Evolutionary conservation across 176 grass and related monocot species (phyloP).

Genomic region (Musa beccarii): DNA sequence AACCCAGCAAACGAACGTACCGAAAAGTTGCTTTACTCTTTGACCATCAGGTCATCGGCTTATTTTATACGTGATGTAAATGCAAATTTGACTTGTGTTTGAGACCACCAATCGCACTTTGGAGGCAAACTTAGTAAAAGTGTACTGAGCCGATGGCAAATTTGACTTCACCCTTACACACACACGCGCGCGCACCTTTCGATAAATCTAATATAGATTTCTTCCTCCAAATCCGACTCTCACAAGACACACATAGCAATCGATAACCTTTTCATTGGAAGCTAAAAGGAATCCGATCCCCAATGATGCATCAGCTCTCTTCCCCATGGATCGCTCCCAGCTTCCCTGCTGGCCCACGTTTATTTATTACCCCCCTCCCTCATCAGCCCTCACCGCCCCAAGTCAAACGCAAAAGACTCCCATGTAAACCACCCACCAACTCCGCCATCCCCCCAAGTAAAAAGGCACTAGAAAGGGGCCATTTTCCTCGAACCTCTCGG

Average conservation of each 20-base stretch:
- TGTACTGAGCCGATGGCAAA: no score
- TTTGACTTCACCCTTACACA: no score
- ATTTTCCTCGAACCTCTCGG: conserved; percentile 6
- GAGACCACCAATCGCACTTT: no score
- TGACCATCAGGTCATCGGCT: no score
- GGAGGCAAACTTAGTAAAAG: no score
- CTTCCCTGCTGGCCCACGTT: neutral
- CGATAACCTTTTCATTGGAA: conserved; percentile 4
- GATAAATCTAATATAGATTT: no score
- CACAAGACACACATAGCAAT: neutral
- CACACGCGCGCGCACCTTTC: no score
- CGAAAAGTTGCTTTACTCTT: no score
- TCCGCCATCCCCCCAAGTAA: neutral
- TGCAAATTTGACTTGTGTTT: no score
- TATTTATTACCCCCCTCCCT: neutral
- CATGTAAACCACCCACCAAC: neutral
- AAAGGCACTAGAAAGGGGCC: conserved; percentile 2
- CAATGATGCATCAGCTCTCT: neutral
- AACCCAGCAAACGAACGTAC: no score
- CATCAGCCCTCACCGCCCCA: neutral
- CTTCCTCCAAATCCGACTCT: no score
- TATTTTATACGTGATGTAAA: no score
- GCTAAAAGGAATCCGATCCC: neutral
- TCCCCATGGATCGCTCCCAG: neutral
- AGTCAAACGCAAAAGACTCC: neutral